phyloP scores from a whole-genome alignment of 1,284 basidiomycete species.

The Leccinum discolor region DNA sequence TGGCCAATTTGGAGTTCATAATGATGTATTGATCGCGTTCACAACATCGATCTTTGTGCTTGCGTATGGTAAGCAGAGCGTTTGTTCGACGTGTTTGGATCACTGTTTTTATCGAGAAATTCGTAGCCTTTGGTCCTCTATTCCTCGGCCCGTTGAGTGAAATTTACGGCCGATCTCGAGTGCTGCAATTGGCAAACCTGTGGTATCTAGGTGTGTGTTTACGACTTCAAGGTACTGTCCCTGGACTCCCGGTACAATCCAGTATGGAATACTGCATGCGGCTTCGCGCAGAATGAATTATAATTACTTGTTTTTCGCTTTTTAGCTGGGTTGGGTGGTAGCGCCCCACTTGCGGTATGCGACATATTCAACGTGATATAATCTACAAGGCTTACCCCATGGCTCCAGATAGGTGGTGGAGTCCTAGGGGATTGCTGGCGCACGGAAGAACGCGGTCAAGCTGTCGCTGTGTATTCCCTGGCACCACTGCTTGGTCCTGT shows the following conservation, averaged over 20 bases:
- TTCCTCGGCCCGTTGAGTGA: slow-evolving; percentile 61
- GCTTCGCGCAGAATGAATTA: slow-evolving; percentile 57
- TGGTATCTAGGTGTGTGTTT: slow-evolving; percentile 53
- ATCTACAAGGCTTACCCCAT: neutral
- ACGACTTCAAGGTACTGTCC: neutral
- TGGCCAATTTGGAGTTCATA: slow-evolving; percentile 56
- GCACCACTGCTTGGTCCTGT: slow-evolving; percentile 60
- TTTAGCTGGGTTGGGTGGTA: slow-evolving; percentile 64
- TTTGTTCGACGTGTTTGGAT: neutral
- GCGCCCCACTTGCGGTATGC: slow-evolving; percentile 59
- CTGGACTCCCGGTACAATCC: neutral
- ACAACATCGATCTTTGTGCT: slow-evolving; percentile 70
- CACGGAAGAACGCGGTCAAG: slow-evolving; percentile 68
- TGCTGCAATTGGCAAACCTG: slow-evolving; percentile 53
- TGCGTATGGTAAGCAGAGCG: slow-evolving; percentile 51
- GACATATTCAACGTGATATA: slow-evolving; percentile 11
- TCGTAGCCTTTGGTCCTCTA: slow-evolving; percentile 47
- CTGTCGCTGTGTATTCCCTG: slow-evolving; percentile 69
- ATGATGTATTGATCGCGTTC: slow-evolving; percentile 47
- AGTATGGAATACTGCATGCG: slow-evolving; percentile 71
- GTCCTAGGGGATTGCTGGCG: slow-evolving; percentile 71
- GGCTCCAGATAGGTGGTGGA: slow-evolving; percentile 60
- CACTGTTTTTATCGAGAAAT: slow-evolving; percentile 16
- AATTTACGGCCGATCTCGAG: slow-evolving; percentile 48
- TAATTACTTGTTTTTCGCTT: slow-evolving; percentile 69